Base-by-base conservation (phyloP, 2,329 filamentous ascomycete genomes). In the Chrysoporthe deuterocubensis region DNA sequence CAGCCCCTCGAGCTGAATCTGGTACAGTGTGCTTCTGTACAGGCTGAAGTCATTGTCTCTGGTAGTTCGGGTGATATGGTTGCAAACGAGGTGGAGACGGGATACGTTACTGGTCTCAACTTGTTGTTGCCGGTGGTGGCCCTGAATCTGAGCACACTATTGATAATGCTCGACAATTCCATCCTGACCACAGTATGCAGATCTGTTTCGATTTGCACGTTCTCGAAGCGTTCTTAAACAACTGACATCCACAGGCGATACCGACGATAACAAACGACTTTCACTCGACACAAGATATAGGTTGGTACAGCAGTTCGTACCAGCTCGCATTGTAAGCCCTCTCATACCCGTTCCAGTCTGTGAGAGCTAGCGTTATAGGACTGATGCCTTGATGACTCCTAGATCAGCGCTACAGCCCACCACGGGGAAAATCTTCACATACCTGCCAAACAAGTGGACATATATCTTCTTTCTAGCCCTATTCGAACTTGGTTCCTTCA, bases 401-500 rank as follows among this genome's bases (percentile, higher is more conserved):
- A 70, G 73, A 62, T 71, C 73, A 68, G 73, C 76, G 0, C 74
- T 77, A 52, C 77, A 78, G 74, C 34, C 78, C 72, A 58, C 60
- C n/a, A 64, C 65, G 62, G 78, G 77, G 21, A 76, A 75, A 50
- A 63, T 79, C 8, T 79, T 78, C 66, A 78, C 73, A 2, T 75
- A 74, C 61, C 75, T 74, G 56, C 71, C 72, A n/a, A 73, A 76
- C 32, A 79, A 79, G 74, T 78, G 73, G 73, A 74, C 75, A 2
- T 79, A 76, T 61, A 74, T 73, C 67, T 71, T 74, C 2, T 80
- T 78, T 48, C 52, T 81, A 3, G 42, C 73, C 1, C 64, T 80
- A n/a, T 80, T 81, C 67, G 78, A 81, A 72, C 54, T 86, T 0
- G 85, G 85, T 3, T 84, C 81, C 3, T 70, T 86, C 4, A 74